Evolutionary conservation across 192 early-diverging fungal species (phyloP), one percentile per base, ranked within the genome.

Genomic region (Mortierella hygrophila): DNA sequence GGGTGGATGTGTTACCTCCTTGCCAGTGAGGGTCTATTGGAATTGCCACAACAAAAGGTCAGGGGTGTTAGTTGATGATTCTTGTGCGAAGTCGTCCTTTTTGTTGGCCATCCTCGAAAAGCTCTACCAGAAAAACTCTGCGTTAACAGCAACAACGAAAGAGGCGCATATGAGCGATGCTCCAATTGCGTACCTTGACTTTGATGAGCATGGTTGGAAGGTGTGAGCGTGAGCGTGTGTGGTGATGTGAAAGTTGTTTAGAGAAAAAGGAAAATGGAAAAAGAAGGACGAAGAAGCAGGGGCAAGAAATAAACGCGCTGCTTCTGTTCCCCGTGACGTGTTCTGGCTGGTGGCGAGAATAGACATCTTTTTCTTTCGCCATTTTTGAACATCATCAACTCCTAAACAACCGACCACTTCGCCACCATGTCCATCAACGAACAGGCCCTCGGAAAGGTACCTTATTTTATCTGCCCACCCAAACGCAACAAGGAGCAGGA

Each of bases 11-110:
- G 60, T 82, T 93, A 96, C 96, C 91, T 96, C 95, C 87, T 95
- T 96, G 74, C 96, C 96, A 11, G 95, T 96, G 74, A 97, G 93
- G 6, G 95, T 97, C 96, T 97, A 42, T 75, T 47, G 44, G 47
- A 35, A 46, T 38, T 47, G 65, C 21, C 82, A 80, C 16, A 60
- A 21, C 38, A 60, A 68, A 6, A 40, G 0, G 26, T 38, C 23
- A 20, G 37, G 5, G 69, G 18, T 32, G 10, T 32, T 65, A 13
- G 60, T 29, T 65, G 29, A 65, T 65, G 26, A 65, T 65, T 7
- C n/a, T 55, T 26, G 29, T 32, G 60, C 60, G 60, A 32, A 65
- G 26, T 29, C 10, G 55, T 26, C n/a, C n/a, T 7, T 6, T 57
- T 2, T n/a, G 15, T 20, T 18, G 49, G 49, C 18, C 5, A 52